Base-by-base conservation (phyloP, 257 asterid species). In the Solanum chmielewskii region DNA sequence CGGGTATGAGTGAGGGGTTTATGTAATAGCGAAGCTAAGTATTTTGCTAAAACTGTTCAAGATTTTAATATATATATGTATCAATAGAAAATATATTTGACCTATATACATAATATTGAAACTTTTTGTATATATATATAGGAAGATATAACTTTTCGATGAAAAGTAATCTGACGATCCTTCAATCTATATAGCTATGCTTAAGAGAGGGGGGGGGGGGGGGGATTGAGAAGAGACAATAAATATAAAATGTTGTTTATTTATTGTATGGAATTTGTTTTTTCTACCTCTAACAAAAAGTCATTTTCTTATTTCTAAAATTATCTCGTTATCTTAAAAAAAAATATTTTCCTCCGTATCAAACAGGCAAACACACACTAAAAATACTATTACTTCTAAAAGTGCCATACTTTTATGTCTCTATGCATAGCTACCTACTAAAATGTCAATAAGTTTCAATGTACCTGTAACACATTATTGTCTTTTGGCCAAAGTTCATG, bases 391-490 rank as follows among this genome's bases (percentile, higher is more conserved):
- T 44, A 78, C 27, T 45, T 27, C 16, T 78, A 45, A 80, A 74
- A 80, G 85, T 2, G 68, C 56, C 85, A 29, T 29, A 49, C 20
- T 47, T 78, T 37, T 25, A 74, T 80, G 85, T 49, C 85, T 27
- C 66, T 25, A 47, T 80, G 85, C 85, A 29, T 47, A 29, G 68
- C 68, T 47, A 80, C 84, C 68, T 80, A 47, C 84, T 45, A 47
- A 77, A 80, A 62, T 42, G 60, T n/a, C 37, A 76, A 42, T 76
- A 41, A 12, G 83, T 5, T 76, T 23, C 59, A 76, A 16, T 42
- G 60, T 76, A n/a, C 45, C 13, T 78, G 66, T 78, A 78, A 47
- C 25, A 41, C 41, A 75, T 37, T 62, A 41, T 80, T 80, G 85
- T 29, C 44, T 80, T 41, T 56, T 11, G 71, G 56, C 85, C 60